Conservation (phyloP, 164 flowering plant species). For the Tetrastigma voinierianum region DNA sequence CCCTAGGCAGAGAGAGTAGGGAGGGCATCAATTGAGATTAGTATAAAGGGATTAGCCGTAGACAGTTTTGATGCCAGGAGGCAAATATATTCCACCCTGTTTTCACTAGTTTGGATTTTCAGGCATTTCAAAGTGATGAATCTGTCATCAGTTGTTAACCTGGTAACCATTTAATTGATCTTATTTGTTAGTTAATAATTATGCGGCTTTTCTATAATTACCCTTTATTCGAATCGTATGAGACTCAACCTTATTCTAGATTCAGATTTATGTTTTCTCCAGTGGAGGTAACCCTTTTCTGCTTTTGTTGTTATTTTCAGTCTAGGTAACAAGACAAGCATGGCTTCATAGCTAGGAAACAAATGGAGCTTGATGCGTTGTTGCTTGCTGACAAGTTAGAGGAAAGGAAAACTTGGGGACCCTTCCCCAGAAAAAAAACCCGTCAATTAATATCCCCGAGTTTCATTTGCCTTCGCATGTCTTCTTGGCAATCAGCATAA, state of each 20-base stretch:
- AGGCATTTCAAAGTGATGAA: constrained; percentile 22
- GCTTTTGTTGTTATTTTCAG: background rate
- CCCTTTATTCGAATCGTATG: background rate
- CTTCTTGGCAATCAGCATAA: background rate
- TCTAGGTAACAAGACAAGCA: background rate
- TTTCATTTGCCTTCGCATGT: background rate
- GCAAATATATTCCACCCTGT: constrained; percentile 66
- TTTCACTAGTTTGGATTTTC: constrained; percentile 28
- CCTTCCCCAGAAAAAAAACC: too few species aligned
- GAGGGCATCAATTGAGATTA: constrained; percentile 61
- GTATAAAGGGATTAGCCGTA: constrained; percentile 36
- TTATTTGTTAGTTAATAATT: background rate
- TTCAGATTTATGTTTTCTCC: constrained; percentile 85
- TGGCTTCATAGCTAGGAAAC: background rate
- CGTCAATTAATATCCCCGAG: too few species aligned
- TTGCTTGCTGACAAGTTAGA: too few species aligned
- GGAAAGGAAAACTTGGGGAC: too few species aligned
- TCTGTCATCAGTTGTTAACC: constrained; percentile 23
- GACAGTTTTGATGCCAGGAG: constrained; percentile 57
- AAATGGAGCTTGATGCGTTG: too few species aligned
- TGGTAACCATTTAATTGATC: constrained; percentile 24
- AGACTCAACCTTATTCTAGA: constrained; percentile 76
- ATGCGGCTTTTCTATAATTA: background rate
- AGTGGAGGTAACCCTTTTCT: constrained; percentile 61
- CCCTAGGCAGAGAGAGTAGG: constrained; percentile 81